Evolutionary conservation across 2,329 filamentous ascomycete genomes (phyloP).

Genomic region (Coniochaeta sp.): DNA sequence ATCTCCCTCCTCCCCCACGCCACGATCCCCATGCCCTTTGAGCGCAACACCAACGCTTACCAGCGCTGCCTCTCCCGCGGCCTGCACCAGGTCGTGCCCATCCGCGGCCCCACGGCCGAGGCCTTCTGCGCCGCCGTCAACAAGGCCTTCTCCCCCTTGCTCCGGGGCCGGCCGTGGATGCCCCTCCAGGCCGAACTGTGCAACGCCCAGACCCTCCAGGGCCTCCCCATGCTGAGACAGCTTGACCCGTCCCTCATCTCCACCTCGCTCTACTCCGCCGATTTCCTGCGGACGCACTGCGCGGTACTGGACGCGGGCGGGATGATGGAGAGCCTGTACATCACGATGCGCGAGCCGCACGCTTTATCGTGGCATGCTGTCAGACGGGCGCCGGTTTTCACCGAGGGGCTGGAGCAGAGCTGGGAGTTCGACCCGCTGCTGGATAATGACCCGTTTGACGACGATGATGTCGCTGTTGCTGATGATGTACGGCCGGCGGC

Average conservation of each 20-base stretch:
- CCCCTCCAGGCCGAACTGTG: slow-evolving; percentile 53
- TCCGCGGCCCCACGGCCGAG: slow-evolving; percentile 39
- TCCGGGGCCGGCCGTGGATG: slow-evolving; percentile 46
- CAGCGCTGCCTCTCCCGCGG: slow-evolving; percentile 54
- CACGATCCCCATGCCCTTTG: slow-evolving; percentile 51
- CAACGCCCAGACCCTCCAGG: slow-evolving; percentile 45
- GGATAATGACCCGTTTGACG: slow-evolving; percentile 33
- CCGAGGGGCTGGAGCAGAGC: slow-evolving; percentile 45
- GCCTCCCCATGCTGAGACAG: slow-evolving; percentile 52
- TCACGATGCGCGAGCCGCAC: slow-evolving; percentile 43
- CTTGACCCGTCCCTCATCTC: slow-evolving; percentile 37
- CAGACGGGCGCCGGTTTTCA: slow-evolving; percentile 36
- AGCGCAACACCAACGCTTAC: slow-evolving; percentile 54
- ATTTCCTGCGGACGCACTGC: slow-evolving; percentile 46
- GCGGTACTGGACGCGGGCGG: slow-evolving; percentile 48
- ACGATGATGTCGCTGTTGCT: slow-evolving; percentile 24
- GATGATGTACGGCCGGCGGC: slow-evolving; percentile 34
- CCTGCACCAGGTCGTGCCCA: slow-evolving; percentile 49
- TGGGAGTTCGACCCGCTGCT: slow-evolving; percentile 46
- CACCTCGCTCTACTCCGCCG: slow-evolving; percentile 35
- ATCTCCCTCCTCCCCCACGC: slow-evolving; percentile 50
- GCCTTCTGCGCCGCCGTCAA: slow-evolving; percentile 43
- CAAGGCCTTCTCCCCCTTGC: slow-evolving; percentile 40
- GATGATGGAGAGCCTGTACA: slow-evolving; percentile 52
- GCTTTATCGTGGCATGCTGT: slow-evolving; percentile 51